Base-by-base conservation (phyloP, 495 filamentous ascomycete species). In the Hypoxylon trugodes region DNA sequence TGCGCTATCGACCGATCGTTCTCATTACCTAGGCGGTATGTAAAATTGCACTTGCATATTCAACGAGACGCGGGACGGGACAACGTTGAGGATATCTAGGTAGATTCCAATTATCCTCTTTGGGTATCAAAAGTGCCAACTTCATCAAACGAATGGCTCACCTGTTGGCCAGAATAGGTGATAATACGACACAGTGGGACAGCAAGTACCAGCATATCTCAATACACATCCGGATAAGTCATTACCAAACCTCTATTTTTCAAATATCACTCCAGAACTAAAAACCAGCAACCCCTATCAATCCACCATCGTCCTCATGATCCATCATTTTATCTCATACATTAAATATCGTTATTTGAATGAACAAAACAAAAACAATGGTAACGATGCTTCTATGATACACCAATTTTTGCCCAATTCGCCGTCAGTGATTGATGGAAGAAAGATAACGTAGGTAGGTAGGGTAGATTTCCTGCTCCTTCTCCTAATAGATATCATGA, bases 311-410 rank as follows among this genome's bases (percentile, higher is more conserved):
- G 28, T 41, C 43, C 33, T 58, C 46, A 33, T 51, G 25, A 21
- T 10, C 24, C 21, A 4, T 42, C 45, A 30, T 36, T 43, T 43
- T 32, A 32, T 40, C 28, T 32, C 46, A 49, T 49, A 24, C 36
- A 51, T 59, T 59, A 59, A 51, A 59, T 41, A 48, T 59, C 46
- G 16, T 59, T n/a, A 49, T 6, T 22, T 25, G 12, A 12, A 43
- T 28, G 24, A 51, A 45, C 46, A 59, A 28, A 19, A n/a, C n/a
- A n/a, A n/a, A n/a, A n/a, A n/a, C n/a, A n/a, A 26, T 51, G 46
- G 13, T 40, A 53, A 37, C 46, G 53, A 30, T 46, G 51, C 36
- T 26, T 64, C 52, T 64, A 64, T 13, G 57, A 64, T 53, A 63
- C 22, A 51, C 25, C 4, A 3, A 43, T 63, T 52, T 58, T 48